Conservation (phyloP, 2,329 filamentous ascomycete species). For the Microdochium nivale region DNA sequence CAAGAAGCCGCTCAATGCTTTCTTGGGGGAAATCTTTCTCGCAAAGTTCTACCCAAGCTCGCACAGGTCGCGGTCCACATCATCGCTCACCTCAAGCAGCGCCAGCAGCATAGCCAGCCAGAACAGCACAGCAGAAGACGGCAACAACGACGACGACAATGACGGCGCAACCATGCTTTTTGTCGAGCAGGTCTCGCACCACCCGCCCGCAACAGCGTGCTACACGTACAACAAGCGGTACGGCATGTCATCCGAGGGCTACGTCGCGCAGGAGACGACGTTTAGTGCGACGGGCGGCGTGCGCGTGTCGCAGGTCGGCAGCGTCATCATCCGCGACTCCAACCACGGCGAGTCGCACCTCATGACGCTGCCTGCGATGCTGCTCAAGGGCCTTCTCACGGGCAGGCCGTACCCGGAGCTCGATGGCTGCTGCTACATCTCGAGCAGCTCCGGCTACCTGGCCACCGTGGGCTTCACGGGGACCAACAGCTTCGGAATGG, state of each 20-base stretch:
- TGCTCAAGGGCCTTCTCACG: constrained; percentile 12
- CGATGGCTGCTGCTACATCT: constrained; percentile 16
- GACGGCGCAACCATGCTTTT: constrained; percentile 12
- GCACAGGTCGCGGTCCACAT: neutral
- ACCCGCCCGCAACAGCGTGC: constrained; percentile 18
- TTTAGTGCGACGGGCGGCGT: constrained; percentile 12
- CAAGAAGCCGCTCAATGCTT: constrained; percentile 42
- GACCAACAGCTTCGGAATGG: constrained; percentile 6
- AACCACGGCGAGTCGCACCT: constrained; percentile 20
- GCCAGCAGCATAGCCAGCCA: neutral
- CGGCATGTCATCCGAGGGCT: constrained; percentile 15
- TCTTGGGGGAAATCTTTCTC: constrained; percentile 37
- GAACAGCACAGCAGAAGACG: neutral
- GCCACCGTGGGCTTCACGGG: constrained; percentile 14
- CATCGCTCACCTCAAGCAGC: neutral
- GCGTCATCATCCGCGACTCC: constrained; percentile 19
- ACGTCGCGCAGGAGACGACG: constrained; percentile 15
- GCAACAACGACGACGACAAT: constrained; percentile 11
- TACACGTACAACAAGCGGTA: constrained; percentile 12
- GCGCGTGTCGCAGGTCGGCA: constrained; percentile 13
- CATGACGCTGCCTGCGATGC: constrained; percentile 16
- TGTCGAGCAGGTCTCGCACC: constrained; percentile 19
- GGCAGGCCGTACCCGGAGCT: constrained; percentile 14
- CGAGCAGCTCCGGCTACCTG: constrained; percentile 16
- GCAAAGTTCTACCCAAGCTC: constrained; percentile 14